These are phyloP conservation scores for Isatis lusitanica DNA, from an alignment of 441 rosid species.

Conservation along the genomic window DNA sequence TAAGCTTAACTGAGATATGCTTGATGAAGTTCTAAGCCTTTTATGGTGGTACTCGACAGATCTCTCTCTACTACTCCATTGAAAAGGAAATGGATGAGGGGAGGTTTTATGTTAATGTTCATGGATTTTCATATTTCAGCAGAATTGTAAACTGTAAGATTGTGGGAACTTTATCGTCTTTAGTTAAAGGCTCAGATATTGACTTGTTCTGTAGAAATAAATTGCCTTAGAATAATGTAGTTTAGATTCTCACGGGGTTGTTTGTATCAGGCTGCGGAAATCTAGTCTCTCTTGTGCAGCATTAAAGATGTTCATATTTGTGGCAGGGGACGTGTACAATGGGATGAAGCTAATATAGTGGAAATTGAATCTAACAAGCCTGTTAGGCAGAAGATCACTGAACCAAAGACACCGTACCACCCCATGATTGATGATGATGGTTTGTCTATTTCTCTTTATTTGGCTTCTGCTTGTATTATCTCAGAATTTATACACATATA, in stretches of 20 bases:
- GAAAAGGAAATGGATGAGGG: background rate
- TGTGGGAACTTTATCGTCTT: background rate
- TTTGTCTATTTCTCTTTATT: conserved; percentile 38
- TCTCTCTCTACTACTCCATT: conserved; percentile 4
- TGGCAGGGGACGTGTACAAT: conserved; percentile 65
- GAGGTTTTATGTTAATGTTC: background rate
- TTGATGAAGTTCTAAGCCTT: background rate
- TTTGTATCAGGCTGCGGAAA: background rate
- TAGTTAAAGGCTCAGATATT: background rate
- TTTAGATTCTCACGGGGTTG: conserved; percentile 1
- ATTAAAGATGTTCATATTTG: conserved; percentile 24
- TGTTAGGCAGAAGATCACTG: conserved; percentile 95
- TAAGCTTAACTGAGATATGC: background rate
- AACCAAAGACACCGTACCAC: conserved; percentile 97
- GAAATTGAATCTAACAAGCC: conserved; percentile 98
- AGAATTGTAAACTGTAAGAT: background rate
- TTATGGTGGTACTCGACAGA: background rate
- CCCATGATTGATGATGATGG: conserved; percentile 94
- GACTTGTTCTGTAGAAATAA: background rate
- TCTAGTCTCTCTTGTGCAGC: background rate
- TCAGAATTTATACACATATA: background rate
- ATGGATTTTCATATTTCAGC: conserved; percentile 12
- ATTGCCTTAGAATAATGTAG: background rate
- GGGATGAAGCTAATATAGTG: conserved; percentile 84
- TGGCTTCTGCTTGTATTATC: background rate